Conservation (phyloP, 768 basidiomycete species). For the Leccinellum luteum region DNA sequence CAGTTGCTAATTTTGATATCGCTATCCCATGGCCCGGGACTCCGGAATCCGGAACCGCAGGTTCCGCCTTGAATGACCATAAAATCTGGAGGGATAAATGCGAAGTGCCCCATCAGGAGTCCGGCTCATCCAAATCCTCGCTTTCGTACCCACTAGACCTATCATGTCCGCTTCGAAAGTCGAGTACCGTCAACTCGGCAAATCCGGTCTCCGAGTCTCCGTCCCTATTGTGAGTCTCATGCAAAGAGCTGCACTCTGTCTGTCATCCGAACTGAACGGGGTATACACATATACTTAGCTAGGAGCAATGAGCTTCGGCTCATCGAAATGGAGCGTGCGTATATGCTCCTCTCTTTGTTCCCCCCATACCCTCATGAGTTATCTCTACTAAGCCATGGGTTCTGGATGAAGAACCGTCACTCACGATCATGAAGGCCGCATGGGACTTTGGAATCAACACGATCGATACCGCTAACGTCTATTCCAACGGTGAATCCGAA, state of each 20-base stretch:
- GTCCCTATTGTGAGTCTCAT: conserved; percentile 31
- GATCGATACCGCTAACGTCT: conserved; percentile 36
- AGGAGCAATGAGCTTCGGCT: conserved; percentile 28
- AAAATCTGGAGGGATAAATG: conserved; percentile 3
- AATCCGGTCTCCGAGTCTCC: conserved; percentile 30
- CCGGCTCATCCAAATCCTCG: background rate
- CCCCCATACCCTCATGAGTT: background rate
- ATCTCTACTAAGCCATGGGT: conserved; percentile 21
- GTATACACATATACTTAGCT: conserved; percentile 16
- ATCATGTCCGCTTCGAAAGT: conserved; percentile 14
- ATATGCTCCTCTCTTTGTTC: background rate
- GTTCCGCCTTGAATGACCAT: no score
- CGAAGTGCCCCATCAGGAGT: background rate
- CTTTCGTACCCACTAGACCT: background rate
- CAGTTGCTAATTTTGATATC: background rate
- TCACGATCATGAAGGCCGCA: conserved; percentile 36
- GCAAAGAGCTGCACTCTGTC: background rate
- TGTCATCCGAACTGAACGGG: background rate
- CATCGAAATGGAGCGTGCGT: conserved; percentile 29
- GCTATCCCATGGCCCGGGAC: background rate
- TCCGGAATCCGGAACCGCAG: no score
- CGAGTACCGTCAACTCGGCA: conserved; percentile 26
- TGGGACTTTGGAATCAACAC: conserved; percentile 40
- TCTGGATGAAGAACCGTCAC: conserved; percentile 24
- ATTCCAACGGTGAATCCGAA: conserved; percentile 33